Base-by-base conservation (phyloP, 1,139 yeast genomes). In the Pichia sp. region DNA sequence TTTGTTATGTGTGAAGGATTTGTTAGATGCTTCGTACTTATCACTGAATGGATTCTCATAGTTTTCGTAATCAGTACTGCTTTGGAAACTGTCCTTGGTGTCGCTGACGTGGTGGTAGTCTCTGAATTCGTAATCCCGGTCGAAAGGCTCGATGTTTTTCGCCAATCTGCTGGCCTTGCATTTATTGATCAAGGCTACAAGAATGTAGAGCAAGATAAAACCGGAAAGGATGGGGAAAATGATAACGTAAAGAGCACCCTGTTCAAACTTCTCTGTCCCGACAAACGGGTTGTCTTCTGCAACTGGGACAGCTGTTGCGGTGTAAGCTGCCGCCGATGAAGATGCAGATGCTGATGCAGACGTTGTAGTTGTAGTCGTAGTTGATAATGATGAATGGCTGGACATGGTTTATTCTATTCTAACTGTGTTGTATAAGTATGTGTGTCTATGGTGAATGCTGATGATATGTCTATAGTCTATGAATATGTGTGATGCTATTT, bases 171-270 rank as follows among this genome's bases (percentile, higher is more conserved):
- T 53, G 1, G 60, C 56, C 17, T 37, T 47, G n/a, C 44, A 41
- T 35, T 50, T 55, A 18, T 43, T 50, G n/a, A 43, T 44, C 3
- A 46, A 8, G 14, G 41, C 53, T 15, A 53, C 45, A 1, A 53
- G 1, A 9, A 57, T 20, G 20, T 57, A 58, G 4, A 55, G 12
- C 2, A 57, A 17, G 3, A 58, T 24, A 3, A 53, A 20, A 6
- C 44, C 53, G 2, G 33, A 47, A 9, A 58, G 40, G 1, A 54
- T 51, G 2, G 61, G 61, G 9, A 55, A 42, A 11, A 55, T 44
- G 4, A 57, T 56, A 9, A 47, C 32, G 34, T 57, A 58, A 5
- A 58, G 40, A 1, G 60, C 50, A 7, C 58, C 59, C 32, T 56
- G 54, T 22, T 42, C 21, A 17, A 45, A 53, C 2, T 44, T 32